Evolutionary conservation across 805 yeast genomes (phyloP).

Genomic region (Sugiyamaella boreocaroliniensis): DNA sequence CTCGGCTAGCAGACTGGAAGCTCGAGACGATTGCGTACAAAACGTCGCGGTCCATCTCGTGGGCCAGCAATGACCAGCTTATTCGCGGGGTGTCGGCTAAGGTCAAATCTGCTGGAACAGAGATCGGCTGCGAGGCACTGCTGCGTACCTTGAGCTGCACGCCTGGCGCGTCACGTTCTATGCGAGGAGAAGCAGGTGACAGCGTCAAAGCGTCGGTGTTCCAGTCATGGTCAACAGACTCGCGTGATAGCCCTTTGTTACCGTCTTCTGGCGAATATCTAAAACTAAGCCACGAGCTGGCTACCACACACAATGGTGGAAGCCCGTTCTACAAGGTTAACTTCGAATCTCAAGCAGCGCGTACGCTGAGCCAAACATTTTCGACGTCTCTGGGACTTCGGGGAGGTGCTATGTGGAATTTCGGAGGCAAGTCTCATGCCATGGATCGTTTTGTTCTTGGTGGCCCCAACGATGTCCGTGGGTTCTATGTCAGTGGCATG

Average conservation of each 20-base stretch:
- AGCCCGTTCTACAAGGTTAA: conserved; percentile 8
- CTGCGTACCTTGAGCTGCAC: conserved; percentile 48
- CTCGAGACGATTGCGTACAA: conserved; percentile 46
- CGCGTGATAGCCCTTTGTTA: conserved; percentile 38
- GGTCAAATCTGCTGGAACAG: conserved; percentile 32
- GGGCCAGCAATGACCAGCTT: conserved; percentile 50
- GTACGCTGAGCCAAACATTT: background rate
- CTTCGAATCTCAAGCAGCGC: conserved; percentile 15
- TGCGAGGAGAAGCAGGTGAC: conserved; percentile 55
- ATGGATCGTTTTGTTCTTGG: conserved; percentile 81
- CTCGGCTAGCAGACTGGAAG: conserved; percentile 38
- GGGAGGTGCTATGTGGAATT: conserved; percentile 50
- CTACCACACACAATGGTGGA: background rate
- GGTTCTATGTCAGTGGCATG: conserved; percentile 59
- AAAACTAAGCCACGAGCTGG: conserved; percentile 43
- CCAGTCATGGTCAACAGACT: conserved; percentile 39
- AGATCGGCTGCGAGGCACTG: conserved; percentile 53
- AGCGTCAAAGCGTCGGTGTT: conserved; percentile 51
- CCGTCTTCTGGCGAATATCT: conserved; percentile 42
- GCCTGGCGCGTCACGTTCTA: conserved; percentile 43
- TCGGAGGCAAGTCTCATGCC: conserved; percentile 43
- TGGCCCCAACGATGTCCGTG: conserved; percentile 66
- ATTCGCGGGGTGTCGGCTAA: conserved; percentile 40
- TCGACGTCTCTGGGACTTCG: conserved; percentile 23
- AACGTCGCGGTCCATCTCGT: conserved; percentile 45